Base-by-base conservation (phyloP, 768 basidiomycete species). In the Cubamyces lactineus region DNA sequence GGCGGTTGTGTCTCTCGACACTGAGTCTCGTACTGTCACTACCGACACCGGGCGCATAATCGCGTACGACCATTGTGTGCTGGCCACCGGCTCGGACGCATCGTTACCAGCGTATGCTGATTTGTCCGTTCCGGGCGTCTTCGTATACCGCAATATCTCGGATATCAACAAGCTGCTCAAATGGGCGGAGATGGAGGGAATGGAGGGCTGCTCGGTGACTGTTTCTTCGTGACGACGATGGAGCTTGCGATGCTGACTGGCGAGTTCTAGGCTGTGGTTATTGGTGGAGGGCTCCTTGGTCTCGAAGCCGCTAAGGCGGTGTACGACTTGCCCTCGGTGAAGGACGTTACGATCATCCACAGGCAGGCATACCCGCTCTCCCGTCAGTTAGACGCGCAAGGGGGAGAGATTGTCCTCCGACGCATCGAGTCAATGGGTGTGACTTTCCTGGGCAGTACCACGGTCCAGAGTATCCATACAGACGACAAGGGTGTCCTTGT, bases 251-350 rank as follows among this genome's bases (percentile, higher is more conserved):
- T 11, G 1, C 34, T 47, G 13, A 41, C 49, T 40, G 17, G 1
- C 9, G 7, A 24, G 23, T 9, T n/a, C 24, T 45, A 62, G 49
- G 86, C 82, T 0, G 78, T 81, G 1, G 81, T 90, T 2, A 79
- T 91, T 15, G 89, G 89, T 19, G 89, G 89, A 9, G 89, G 88
- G 9, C 71, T 91, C 12, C 80, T 90, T 17, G 89, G 88, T 12
- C 75, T 91, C 34, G 89, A 90, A 73, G 88, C 89, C 2, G 89
- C 88, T 3, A 90, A 91, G 68, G 89, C 88, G 0, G 78, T 84
- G 7, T 83, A 84, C 66, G 89, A 91, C 70, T 74, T 88, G 19
- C 66, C 73, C 23, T 75, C 77, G 0, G 75, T 85, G 56, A 72
- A 74, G 9, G 70, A 81, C 45, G 85, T 84, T 13, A 73, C 78